Percentiles rank a stretch among this genome's conserved stretches.
These are phyloP conservation scores for Trichoderma sp. DNA, from an alignment of 2,329 filamentous ascomycete species.

Conservation along the genomic window DNA sequence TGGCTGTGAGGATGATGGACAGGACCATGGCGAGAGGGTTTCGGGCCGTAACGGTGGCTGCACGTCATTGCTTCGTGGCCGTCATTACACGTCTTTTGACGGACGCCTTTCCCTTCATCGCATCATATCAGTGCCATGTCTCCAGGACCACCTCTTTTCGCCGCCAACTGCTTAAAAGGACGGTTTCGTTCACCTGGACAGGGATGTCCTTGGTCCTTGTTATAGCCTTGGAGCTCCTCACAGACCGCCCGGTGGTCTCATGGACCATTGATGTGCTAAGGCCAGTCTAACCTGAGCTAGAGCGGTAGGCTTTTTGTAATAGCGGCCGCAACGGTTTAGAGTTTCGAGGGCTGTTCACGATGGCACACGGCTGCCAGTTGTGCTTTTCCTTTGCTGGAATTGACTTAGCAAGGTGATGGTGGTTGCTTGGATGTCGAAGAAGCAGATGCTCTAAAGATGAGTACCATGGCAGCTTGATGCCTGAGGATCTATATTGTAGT, in stretches of 20 bases:
- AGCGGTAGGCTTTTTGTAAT: not conserved
- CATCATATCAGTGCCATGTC: not conserved
- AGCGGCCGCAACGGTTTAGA: constrained; percentile 8
- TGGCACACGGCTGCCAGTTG: not conserved
- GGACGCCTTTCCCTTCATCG: not conserved
- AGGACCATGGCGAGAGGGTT: not conserved
- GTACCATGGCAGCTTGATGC: not conserved
- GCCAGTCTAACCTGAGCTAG: not conserved
- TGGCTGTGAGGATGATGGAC: not conserved
- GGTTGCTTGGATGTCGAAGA: not conserved
- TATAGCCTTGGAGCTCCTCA: not conserved
- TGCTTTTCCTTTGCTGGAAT: not conserved
- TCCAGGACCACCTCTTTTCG: not conserved
- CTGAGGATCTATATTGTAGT: not conserved
- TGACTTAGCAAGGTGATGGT: not conserved
- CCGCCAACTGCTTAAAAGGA: not conserved
- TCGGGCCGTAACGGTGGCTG: not conserved
- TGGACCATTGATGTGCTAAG: not conserved
- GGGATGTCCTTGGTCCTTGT: not conserved
- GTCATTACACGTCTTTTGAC: not conserved
- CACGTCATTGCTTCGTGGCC: not conserved
- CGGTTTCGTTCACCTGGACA: not conserved
- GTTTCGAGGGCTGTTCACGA: not conserved
- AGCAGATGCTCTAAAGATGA: not conserved
- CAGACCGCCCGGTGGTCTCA: constrained; percentile 1